Base-by-base conservation (phyloP, 1,139 yeast genomes). In the Suhomyces chickasaworum region DNA sequence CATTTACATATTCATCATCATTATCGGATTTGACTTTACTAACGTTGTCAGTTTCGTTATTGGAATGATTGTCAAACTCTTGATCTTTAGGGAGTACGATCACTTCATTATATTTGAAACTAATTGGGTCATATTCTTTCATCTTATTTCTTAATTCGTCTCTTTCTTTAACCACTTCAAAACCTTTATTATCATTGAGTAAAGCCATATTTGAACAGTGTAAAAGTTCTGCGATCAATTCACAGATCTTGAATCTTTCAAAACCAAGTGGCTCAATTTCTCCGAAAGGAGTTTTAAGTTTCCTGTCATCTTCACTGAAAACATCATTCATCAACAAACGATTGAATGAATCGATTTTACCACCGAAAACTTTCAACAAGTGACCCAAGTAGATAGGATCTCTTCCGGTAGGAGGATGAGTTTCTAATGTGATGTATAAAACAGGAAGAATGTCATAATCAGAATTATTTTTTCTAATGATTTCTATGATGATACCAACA, bases 171-270 rank as follows among this genome's bases (percentile, higher is more conserved):
- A 91, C 96, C 36, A 89, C 83, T 32, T 77, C 82, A 59, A 81
- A 95, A 10, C 97, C 97, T 53, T 81, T 80, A 49, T 83, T 84
- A 54, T 91, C 96, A 62, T 93, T 93, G 54, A 93, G 75, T 39
- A 93, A 72, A 0, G 93, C 95, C 99, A 95, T 95, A 66, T 93
- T 93, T 21, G 97, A 89, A 62, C 99, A 93, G 67, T 93, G 99
- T 48, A 93, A 77, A 43, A 93, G 75, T 64, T 93, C 99, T 0
- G 99, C 99, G 52, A 93, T 83, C 53, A 93, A 75, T 68, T 95
- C 99, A 64, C 97, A 93, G 42, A 93, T 87, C 64, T 91, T 89
- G 68, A 95, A 93, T 55, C 98, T 76, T 69, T 93, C 98, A 66
- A 91, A 91, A 0, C 99, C 99, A 34, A 93, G 72, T 1, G 99